A percentile compares a stretch with the other conserved stretches of the same genome.
These are phyloP conservation scores for Heterobasidion occidentale DNA, from an alignment of 1,284 basidiomycete species.

Conservation along the genomic window DNA sequence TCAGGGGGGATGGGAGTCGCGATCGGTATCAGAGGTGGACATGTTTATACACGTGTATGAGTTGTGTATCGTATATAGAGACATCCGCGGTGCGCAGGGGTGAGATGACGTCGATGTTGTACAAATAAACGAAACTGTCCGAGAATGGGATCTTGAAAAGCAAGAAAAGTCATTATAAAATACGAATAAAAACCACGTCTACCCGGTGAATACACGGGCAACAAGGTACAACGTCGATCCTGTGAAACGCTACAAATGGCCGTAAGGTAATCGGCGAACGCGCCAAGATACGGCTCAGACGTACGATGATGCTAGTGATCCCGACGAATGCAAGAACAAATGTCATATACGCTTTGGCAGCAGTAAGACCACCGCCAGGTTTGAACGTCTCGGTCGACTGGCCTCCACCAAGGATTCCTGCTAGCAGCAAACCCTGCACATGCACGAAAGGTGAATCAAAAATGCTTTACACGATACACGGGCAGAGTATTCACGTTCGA, in stretches of 20 bases:
- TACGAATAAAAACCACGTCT: not conserved
- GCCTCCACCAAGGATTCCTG: conserved; percentile 67
- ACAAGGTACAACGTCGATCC: conserved; percentile 62
- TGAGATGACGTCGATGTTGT: too few relatives aligned
- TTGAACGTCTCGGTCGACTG: conserved; percentile 59
- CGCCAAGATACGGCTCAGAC: not conserved
- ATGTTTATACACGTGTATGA: not conserved
- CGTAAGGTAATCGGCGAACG: not conserved
- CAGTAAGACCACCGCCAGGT: conserved; percentile 37
- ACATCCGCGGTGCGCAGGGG: too few relatives aligned
- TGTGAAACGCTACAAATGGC: conserved; percentile 33
- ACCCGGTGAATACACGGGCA: conserved; percentile 50
- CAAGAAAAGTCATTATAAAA: not conserved
- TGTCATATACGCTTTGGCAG: conserved; percentile 67
- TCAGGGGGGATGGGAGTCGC: not conserved
- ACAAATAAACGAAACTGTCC: too few relatives aligned
- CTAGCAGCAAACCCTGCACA: conserved; percentile 64
- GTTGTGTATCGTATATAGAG: not conserved
- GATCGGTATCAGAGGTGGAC: not conserved
- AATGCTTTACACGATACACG: not conserved
- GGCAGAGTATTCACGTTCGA: conserved; percentile 51
- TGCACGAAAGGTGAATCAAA: not conserved
- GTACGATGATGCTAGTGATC: conserved; percentile 53
- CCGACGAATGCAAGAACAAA: conserved; percentile 79
- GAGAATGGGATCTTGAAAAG: too few relatives aligned